Conservation (phyloP, 2,329 filamentous ascomycete genomes). For the Cryphonectria carpinicola region DNA sequence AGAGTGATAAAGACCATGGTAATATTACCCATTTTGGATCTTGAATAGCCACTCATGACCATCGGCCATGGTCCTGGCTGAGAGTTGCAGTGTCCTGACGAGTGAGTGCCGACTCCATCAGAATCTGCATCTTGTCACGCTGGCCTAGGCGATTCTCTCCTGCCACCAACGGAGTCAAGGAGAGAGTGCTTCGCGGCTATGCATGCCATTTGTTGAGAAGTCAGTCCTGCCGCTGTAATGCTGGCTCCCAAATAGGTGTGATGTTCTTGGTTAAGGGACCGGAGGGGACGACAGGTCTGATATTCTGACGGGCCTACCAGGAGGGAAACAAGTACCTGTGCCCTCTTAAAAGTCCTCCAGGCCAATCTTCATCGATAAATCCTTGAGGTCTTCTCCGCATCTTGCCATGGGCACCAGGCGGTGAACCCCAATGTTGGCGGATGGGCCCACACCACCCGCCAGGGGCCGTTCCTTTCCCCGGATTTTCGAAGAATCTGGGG, state of each 20-base stretch:
- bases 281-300: not conserved
- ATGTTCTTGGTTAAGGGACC: not conserved
- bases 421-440: not conserved
- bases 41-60: not conserved
- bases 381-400: constrained; percentile 4
- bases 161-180: not conserved
- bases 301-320: not conserved
- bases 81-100: not conserved
- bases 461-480: constrained; percentile 7
- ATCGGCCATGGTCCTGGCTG: not conserved
- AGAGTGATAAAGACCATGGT: not conserved
- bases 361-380: not conserved
- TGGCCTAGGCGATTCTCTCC: not conserved
- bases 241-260: not conserved
- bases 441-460: constrained; percentile 3
- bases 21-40: not conserved
- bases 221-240: not conserved
- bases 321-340: not conserved
- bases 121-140: not conserved
- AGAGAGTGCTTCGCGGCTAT: not conserved
- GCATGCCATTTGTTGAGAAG: not conserved
- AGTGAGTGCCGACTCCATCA: not conserved
- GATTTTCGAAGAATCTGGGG: constrained; percentile 4
- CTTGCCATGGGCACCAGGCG: not conserved
- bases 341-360: not conserved